Base-by-base conservation (phyloP, 1,139 yeast species). In the Yamadazyma triangularis region DNA sequence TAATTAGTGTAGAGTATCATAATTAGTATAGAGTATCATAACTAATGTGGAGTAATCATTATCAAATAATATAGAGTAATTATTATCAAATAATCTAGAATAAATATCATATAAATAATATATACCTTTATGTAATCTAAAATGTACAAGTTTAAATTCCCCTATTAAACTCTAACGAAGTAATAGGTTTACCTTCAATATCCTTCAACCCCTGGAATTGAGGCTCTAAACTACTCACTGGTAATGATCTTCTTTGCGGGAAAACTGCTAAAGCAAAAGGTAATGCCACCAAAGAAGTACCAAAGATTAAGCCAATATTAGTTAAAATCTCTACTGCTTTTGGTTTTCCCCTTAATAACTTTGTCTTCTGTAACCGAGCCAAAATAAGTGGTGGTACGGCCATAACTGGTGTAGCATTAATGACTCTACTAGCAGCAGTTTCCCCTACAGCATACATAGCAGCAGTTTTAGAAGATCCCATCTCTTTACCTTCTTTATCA, bases 391-490 rank as follows among this genome's bases (percentile, higher is more conserved):
- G 96, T 1, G 98, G 98, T 15, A 91, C 59, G 14, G 85, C 98
- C 98, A 91, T 91, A 46, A 91, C 74, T 14, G 98, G 98, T 0
- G 98, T 86, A 14, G 97, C 96, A 52, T 88, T 91, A 47, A 91
- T 84, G 30, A 91, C 95, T 52, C 98, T 73, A 31, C 95, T 84
- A 25, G 91, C 79, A 2, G 97, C 97, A 11, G 98, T 91, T 60
- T 91, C 97, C 13, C 95, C 96, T 27, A 91, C 98, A 0, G 98
- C 98, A 41, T 81, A 72, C 33, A 76, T 55, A 1, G 98, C 98
- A 8, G 98, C 98, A 23, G 68, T 74, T 54, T 83, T 80, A 7
- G 96, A 88, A 22, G 67, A 67, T 4, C 97, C 98, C 13, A 88
- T 72, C 26, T 71, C 64, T 37, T 70, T 71, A 27, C 94, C 95